Percentiles rank a stretch among this genome's conserved stretches.
phyloP scores from a whole-genome alignment of 805 yeast genomes.

The Komagataella populi region DNA sequence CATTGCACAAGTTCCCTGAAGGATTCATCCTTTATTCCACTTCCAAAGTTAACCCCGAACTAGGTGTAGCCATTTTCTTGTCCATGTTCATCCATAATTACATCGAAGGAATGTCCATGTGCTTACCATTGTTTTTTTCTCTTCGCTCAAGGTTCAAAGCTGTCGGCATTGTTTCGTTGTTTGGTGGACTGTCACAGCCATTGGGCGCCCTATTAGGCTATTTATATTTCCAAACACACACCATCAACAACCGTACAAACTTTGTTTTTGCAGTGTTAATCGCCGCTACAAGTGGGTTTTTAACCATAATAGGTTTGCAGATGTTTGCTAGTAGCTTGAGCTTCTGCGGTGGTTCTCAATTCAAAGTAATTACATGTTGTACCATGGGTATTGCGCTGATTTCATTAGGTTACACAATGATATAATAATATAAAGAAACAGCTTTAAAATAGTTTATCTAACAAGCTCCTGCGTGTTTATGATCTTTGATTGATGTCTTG shows the following conservation, averaged over 20 bases:
- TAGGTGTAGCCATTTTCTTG: slow-evolving; percentile 72
- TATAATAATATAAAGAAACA: slow-evolving; percentile 4
- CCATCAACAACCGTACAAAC: slow-evolving; percentile 20
- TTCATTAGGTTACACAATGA: slow-evolving; percentile 28
- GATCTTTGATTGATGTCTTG: not conserved
- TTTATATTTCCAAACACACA: slow-evolving; percentile 25
- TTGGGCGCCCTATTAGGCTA: slow-evolving; percentile 73
- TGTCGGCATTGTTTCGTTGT: slow-evolving; percentile 41
- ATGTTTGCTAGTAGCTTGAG: slow-evolving; percentile 77
- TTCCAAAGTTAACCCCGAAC: slow-evolving; percentile 45
- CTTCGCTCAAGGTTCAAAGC: slow-evolving; percentile 51
- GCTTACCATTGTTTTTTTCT: slow-evolving; percentile 77
- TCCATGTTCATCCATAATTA: slow-evolving; percentile 84
- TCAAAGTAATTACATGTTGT: slow-evolving; percentile 43
- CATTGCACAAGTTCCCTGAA: slow-evolving; percentile 88
- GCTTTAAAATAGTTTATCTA: no score
- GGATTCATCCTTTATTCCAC: slow-evolving; percentile 85
- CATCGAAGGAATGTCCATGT: slow-evolving; percentile 90
- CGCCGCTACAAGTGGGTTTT: slow-evolving; percentile 71
- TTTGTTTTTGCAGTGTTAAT: slow-evolving; percentile 49
- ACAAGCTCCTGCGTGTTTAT: not conserved
- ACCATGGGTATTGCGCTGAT: slow-evolving; percentile 46
- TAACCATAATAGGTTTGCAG: slow-evolving; percentile 68
- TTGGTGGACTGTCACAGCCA: slow-evolving; percentile 85
- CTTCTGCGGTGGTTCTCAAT: slow-evolving; percentile 56